Evolutionary conservation across 2,329 filamentous ascomycete genomes (phyloP).

Genomic region (Neoascochyta sp.): DNA sequence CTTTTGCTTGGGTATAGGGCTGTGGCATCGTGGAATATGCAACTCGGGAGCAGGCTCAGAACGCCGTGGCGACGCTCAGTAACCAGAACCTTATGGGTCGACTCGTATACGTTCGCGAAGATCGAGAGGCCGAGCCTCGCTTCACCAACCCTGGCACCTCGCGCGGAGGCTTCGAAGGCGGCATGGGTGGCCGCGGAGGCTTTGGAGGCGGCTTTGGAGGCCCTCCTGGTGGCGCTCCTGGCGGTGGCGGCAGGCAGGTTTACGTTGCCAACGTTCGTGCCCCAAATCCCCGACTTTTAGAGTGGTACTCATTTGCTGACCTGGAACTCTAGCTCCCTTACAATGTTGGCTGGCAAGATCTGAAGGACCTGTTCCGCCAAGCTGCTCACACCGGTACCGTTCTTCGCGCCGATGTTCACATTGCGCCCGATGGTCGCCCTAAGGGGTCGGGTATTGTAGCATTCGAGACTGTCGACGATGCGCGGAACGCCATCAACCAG

Average conservation of each 20-base stretch:
- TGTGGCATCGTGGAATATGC: slow-evolving; percentile 99
- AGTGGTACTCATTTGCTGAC: slow-evolving; percentile 24
- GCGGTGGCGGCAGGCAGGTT: slow-evolving; percentile 77
- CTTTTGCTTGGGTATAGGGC: slow-evolving; percentile 92
- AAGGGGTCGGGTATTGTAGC: slow-evolving; percentile 97
- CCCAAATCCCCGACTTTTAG: no score
- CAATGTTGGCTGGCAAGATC: slow-evolving; percentile 96
- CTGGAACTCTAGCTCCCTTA: slow-evolving; percentile 72
- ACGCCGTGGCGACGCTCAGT: slow-evolving; percentile 94
- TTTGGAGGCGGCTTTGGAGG: slow-evolving; percentile 47
- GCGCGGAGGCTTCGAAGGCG: slow-evolving; percentile 50
- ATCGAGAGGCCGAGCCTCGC: slow-evolving; percentile 95
- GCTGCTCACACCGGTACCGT: slow-evolving; percentile 58
- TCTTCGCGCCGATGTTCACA: slow-evolving; percentile 91
- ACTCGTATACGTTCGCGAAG: slow-evolving; percentile 97
- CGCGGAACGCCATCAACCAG: slow-evolving; percentile 90
- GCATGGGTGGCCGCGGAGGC: slow-evolving; percentile 41
- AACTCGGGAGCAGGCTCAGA: slow-evolving; percentile 97
- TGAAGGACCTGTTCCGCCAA: slow-evolving; percentile 98
- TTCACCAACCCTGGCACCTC: slow-evolving; percentile 69
- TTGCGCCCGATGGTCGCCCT: slow-evolving; percentile 83
- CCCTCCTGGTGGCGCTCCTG: slow-evolving; percentile 57
- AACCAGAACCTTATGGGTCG: slow-evolving; percentile 99
- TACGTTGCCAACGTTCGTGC: slow-evolving; percentile 96
- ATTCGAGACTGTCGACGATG: slow-evolving; percentile 92